phyloP scores from a whole-genome alignment of 768 basidiomycete species.

The Boletus insuetus region DNA sequence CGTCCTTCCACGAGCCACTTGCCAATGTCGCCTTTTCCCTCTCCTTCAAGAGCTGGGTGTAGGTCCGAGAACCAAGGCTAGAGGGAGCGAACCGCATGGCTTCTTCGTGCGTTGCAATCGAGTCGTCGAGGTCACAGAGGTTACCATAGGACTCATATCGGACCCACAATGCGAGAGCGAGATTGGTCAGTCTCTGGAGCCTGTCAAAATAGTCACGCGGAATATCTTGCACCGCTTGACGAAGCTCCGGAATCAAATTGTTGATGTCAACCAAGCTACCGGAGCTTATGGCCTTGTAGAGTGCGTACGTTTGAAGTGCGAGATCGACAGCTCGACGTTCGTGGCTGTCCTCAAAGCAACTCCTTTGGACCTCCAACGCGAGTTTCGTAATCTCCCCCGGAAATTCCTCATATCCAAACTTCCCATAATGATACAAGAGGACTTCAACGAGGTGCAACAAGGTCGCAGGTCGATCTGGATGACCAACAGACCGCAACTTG shows the following conservation, averaged over 20 bases:
- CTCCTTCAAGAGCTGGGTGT: not conserved
- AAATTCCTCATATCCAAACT: not conserved
- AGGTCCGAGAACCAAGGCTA: not conserved
- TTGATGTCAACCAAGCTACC: not conserved
- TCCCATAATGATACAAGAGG: not conserved
- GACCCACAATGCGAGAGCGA: conserved; percentile 9
- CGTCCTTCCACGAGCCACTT: not conserved
- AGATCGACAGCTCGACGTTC: conserved; percentile 1
- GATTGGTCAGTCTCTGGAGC: conserved; percentile 7
- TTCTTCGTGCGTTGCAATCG: not conserved
- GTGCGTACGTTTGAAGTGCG: not conserved
- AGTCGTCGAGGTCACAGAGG: conserved; percentile 14
- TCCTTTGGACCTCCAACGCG: not conserved
- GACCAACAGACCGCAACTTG: not conserved
- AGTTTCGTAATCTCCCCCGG: not conserved
- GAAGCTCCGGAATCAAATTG: not conserved
- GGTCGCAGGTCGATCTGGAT: conserved; percentile 7
- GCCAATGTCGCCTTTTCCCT: not conserved
- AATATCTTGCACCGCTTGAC: not conserved
- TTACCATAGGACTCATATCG: not conserved
- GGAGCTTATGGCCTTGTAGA: not conserved
- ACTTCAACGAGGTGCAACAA: not conserved
- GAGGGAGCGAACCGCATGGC: not conserved
- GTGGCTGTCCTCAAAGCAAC: not conserved
- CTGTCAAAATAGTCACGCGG: conserved; percentile 5